A percentile compares a stretch with the other conserved stretches of the same genome.
phyloP scores from a whole-genome alignment of 805 yeast species.

The Teunomyces gatunensis region DNA sequence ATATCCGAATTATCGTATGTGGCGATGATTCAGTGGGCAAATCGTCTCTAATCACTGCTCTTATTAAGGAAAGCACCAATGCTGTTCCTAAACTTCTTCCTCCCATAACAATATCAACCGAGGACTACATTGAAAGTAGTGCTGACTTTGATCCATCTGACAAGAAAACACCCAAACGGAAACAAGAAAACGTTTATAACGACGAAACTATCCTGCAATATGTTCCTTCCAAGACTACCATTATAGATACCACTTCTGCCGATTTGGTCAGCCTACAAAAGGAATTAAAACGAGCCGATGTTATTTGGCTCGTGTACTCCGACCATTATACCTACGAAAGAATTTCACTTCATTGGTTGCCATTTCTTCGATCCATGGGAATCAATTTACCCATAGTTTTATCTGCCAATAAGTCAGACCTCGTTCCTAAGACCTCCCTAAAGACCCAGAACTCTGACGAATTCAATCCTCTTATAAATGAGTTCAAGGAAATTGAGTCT shows the following conservation, averaged over 20 bases:
- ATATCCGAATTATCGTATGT: conserved; percentile 79
- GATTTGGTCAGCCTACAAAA: conserved; percentile 60
- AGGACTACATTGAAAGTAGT: conserved; percentile 48
- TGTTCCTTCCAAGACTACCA: conserved; percentile 53
- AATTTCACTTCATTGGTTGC: conserved; percentile 91
- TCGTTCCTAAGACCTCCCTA: conserved; percentile 41
- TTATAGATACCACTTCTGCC: conserved; percentile 76
- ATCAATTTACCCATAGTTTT: conserved; percentile 90
- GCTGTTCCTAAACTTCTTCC: conserved; percentile 72
- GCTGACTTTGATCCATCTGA: conserved; percentile 10
- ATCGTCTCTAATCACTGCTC: conserved; percentile 71
- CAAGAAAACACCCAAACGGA: conserved; percentile 3
- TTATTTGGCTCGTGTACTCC: conserved; percentile 89
- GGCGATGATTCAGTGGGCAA: conserved; percentile 95
- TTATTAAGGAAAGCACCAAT: conserved; percentile 64
- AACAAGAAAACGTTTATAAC: conserved; percentile 1
- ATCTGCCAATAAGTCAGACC: conserved; percentile 79
- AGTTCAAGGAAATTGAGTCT: conserved; percentile 91
- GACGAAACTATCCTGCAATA: conserved; percentile 21
- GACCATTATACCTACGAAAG: conserved; percentile 95
- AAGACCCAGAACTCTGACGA: conserved; percentile 60
- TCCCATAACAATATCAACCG: conserved; percentile 75
- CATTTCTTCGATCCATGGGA: conserved; percentile 87
- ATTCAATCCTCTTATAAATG: conserved; percentile 79
- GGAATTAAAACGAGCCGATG: conserved; percentile 83